Evolutionary conservation across 2,329 filamentous ascomycete species (phyloP), one percentile per base, ranked within the genome.

Genomic region (Thelonectria rubi): DNA sequence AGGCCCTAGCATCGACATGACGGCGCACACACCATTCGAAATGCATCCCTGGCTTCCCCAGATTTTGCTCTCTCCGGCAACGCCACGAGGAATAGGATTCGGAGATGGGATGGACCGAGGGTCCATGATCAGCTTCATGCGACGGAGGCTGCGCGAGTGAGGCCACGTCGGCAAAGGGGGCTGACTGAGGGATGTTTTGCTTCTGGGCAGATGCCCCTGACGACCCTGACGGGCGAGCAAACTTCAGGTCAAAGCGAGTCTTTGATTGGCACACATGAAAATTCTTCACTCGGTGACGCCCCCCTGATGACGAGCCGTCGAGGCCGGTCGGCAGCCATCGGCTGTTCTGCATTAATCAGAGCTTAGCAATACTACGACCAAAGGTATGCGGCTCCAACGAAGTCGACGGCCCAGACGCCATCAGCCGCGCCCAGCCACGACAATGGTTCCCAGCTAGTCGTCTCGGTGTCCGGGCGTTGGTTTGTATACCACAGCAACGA

Each of bases 41-140:
- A 65, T 55, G 55, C 60, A 72, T 71, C 73, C 74, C 71, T 74
- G 73, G 46, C 66, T 75, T 74, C 74, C 74, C 74, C 74, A 68
- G 74, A 75, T 74, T 76, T 67, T 71, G 43, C 54, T 65, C 60
- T 54, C 59, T 63, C 20, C 49, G 48, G 42, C 63, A 45, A 37
- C 54, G 53, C 61, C 54, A 62, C 48, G 54, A 43, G 20, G 54
- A 45, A n/a, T 43, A 53, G 43, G 34, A 54, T 37, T 54, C 39
- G 48, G 43, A 57, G 49, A 54, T 52, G 58, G 12, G 48, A 61
- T 50, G 54, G 49, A 46, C 43, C 45, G 58, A 53, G 58, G 21
- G 40, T 47, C 18, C 8, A 10, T 26, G 21, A 43, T 57, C 42
- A 47, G 47, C 47, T 55, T 60, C 58, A 24, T 24, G 48, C 11